Evolutionary conservation across 345 rosid species (phyloP), one percentile per base, ranked within the genome.

Genomic region (Melaleuca alternifolia): DNA sequence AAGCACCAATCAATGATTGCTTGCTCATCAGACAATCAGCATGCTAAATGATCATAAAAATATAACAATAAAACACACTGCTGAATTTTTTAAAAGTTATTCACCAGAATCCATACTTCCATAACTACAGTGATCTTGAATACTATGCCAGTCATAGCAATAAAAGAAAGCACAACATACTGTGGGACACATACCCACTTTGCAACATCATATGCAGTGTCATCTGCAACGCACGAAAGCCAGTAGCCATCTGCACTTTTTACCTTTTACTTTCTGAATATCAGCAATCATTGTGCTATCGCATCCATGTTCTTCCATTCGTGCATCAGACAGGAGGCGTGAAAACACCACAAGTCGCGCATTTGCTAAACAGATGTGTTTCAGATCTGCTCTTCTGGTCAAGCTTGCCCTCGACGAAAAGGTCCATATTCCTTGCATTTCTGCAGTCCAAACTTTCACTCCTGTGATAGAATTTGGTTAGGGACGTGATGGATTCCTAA

Each of bases 211-310:
- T 96, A 96, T 50, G 96, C 97, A 50, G 93, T 44, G 89, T 97
- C 99, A 84, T 96, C 94, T 10, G 95, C 95, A 5, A 97, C 92
- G 93, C 98, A 96, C 99, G 97, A 97, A 88, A 96, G 97, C 97
- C 96, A 94, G 86, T 98, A 97, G 57, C 99, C 99, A 93, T 95
- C 98, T 10, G 98, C 99, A 84, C 82, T 85, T 90, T 90, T 94
- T 94, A 79, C 98, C 98, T 92, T 97, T 97, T 1, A 88, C 93
- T 75, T 93, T 96, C 93, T 96, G 86, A 48, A 97, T 84, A 57
- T 97, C 99, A 7, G 96, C 84, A 86, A 97, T 97, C 4, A 92
- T 94, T 5, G 98, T 91, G 92, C 97, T 95, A 88, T 96, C 98
- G 59, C 93, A 97, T 84, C 98, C 98, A 50, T 94, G 95, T 89